These are phyloP conservation scores for Xylariaceae sp. DNA, from an alignment of 2,329 filamentous ascomycete species.

Conservation along the genomic window DNA sequence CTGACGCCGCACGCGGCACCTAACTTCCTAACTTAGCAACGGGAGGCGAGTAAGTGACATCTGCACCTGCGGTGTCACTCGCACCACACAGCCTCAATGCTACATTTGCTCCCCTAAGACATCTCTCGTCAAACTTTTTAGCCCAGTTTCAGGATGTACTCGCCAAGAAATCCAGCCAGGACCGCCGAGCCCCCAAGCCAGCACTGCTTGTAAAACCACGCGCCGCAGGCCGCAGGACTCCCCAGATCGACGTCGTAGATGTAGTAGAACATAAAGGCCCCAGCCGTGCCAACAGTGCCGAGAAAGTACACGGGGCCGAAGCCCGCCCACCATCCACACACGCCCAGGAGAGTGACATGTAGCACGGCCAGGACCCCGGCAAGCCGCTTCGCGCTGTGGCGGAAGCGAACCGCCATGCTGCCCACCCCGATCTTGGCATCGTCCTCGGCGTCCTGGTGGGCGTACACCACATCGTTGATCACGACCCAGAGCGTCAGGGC, in stretches of 20 bases:
- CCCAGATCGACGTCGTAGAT: conserved; percentile 12
- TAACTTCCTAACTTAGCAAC: too few relatives aligned
- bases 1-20: too few relatives aligned
- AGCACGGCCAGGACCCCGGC: conserved; percentile 2
- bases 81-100: too few relatives aligned
- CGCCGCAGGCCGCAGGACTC: conserved; percentile 6
- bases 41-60: too few relatives aligned
- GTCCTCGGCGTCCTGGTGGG: conserved; percentile 15
- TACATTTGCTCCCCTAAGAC: too few relatives aligned
- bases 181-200: conserved; percentile 9
- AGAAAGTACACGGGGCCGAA: conserved; percentile 6
- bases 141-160: conserved; percentile 3
- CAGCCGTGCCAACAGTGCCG: conserved; percentile 8
- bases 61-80: too few relatives aligned
- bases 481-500: conserved; percentile 14
- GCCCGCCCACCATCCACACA: conserved; percentile 5
- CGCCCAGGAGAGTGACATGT: conserved; percentile 5
- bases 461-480: conserved; percentile 16
- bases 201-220: conserved; percentile 14
- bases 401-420: conserved; percentile 14
- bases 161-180: conserved; percentile 6
- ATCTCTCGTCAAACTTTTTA: too few relatives aligned
- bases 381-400: conserved; percentile 7
- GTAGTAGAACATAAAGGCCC: conserved; percentile 8
- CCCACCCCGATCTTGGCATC: conserved; percentile 16